Evolutionary conservation across 2,329 filamentous ascomycete genomes (phyloP), one percentile per base, ranked within the genome.

Genomic region (Aquanectria penicillioides): DNA sequence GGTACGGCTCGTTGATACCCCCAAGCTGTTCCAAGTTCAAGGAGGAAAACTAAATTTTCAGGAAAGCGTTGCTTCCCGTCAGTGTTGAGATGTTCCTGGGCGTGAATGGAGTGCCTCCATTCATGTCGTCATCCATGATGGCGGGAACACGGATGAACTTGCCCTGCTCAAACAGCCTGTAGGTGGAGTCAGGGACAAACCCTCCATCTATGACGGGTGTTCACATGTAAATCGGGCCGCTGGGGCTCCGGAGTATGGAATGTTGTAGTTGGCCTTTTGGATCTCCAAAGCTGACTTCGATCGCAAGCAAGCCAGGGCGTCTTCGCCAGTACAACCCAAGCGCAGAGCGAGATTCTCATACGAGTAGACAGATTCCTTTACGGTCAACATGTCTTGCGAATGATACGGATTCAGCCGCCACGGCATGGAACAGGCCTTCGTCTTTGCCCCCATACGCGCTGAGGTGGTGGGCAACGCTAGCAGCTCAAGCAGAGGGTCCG

Each of bases 401-500:
- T 0, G 83, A 85, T 2, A 83, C 77, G 0, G 81, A 83, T 61
- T 84, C 79, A 1, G 78, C 81, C 1, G 80, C 80, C 0, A 77
- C 82, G 1, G 77, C 83, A 47, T 83, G 79, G 69, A 86, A 86
- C 2, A 86, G 73, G 3, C 76, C 74, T 26, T 75, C 76, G 52
- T 84, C 73, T 6, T 74, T 73, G 11, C 83, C 84, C 3, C 79
- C 81, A 52, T 83, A 83, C 0, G 84, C 83, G 1, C 78, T 85
- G 36, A 92, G 79, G 20, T 91, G 87, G 29, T 90, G 78, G 23
- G 80, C 83, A n/a, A 92, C 81, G 4, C 87, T 87, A 2, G 81
- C 86, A 4, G 82, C 90, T 3, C 90, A 90, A 2, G 90, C 89
- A 50, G 87, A 90, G 61, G 83, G 86, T 9, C 91, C 91, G 13